Evolutionary conservation across 1,284 basidiomycete species (phyloP), one percentile per base, ranked within the genome.

Genomic region (Melampsora americana): DNA sequence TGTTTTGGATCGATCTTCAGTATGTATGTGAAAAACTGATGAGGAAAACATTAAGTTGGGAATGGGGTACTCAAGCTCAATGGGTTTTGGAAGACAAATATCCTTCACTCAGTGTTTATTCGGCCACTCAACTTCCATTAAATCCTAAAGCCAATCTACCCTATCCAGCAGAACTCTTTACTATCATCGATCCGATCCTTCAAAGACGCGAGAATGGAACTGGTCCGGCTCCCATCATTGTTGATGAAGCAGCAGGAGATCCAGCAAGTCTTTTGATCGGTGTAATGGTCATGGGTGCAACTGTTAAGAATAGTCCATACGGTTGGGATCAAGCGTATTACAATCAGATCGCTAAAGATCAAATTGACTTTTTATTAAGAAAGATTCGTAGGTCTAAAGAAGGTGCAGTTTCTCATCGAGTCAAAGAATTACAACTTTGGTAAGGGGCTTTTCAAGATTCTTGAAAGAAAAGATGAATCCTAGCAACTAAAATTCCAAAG

Each of bases 401-500:
- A 1, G 82, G 82, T 5, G 82, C 81, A 1, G 80, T 83, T 65
- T 81, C 80, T 66, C 82, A 83, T 66, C 56, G 77, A 62, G 50
- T 61, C 23, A 75, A 76, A 12, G 65, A 78, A 28, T 23, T 68
- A 5, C 72, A 75, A 44, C 66, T 67, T 32, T 75, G 72, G 82
- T 81, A 79, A 66, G 46, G 44, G n/a, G n/a, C n/a, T n/a, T n/a
- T n/a, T n/a, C n/a, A n/a, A n/a, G n/a, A n/a, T n/a, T n/a, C n/a
- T n/a, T n/a, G n/a, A n/a, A n/a, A n/a, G n/a, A n/a, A n/a, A n/a
- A n/a, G n/a, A n/a, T n/a, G n/a, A n/a, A n/a, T n/a, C n/a, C n/a
- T n/a, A n/a, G n/a, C n/a, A n/a, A n/a, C n/a, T n/a, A 85, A 89
- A 0, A 59, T 23, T 28, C 53, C 39, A 39, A n/a, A 23, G 23